Conservation (phyloP, 257 asterid genomes). For the Petunia secreta region DNA sequence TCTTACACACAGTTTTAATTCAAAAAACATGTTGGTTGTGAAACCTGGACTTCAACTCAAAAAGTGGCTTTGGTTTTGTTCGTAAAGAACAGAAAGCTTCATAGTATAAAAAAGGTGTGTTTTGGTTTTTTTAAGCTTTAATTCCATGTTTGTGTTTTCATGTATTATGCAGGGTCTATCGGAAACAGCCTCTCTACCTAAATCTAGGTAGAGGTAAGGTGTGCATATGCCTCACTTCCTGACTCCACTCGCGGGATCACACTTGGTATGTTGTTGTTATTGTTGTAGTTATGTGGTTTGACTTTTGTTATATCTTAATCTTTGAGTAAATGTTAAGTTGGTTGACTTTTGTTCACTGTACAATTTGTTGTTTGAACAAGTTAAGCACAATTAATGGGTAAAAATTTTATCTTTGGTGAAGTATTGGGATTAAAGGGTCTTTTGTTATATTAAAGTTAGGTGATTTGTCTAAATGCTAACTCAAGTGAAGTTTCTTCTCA, state of each 20-base stretch:
- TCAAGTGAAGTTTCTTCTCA: background rate
- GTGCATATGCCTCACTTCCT: too few relatives aligned
- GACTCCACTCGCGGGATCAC: too few relatives aligned
- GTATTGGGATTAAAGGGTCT: background rate
- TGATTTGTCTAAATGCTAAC: background rate
- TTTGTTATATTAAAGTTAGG: background rate
- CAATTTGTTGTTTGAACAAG: slow-evolving; percentile 16
- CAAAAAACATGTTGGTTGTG: too few relatives aligned
- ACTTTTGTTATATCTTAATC: slow-evolving; percentile 27
- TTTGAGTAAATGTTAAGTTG: slow-evolving; percentile 39
- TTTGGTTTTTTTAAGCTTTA: background rate
- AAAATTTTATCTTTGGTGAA: background rate
- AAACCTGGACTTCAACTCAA: slow-evolving; percentile 22
- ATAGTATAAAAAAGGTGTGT: slow-evolving; percentile 43
- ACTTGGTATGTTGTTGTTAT: too few relatives aligned
- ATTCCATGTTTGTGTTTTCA: background rate
- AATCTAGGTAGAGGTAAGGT: too few relatives aligned
- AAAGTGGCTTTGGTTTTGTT: slow-evolving; percentile 40
- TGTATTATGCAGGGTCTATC: background rate
- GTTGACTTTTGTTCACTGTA: slow-evolving; percentile 9
- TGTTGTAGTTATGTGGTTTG: background rate
- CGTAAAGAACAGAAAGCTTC: slow-evolving; percentile 36
- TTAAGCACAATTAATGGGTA: background rate
- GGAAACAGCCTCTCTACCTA: too few relatives aligned
- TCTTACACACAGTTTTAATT: too few relatives aligned